Evolutionary conservation across 2,329 filamentous ascomycete species (phyloP), one percentile per base, ranked within the genome.

Genomic region (Alternaria viburni): DNA sequence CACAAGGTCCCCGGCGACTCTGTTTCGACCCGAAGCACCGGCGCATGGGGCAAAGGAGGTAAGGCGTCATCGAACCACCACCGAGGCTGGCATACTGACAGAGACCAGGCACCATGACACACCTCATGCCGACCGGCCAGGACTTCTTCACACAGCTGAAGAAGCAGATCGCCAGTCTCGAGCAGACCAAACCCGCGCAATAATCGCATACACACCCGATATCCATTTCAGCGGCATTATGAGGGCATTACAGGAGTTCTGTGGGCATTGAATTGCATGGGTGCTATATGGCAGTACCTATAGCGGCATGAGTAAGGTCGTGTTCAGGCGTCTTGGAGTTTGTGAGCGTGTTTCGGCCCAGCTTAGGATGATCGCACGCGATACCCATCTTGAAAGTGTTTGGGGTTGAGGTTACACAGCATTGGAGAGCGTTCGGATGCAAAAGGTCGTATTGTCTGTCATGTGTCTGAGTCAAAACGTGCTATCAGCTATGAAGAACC

Each of bases 61-160:
- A 70, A 57, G 72, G 13, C 12, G 11, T 13, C 32, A n/a, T 11
- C 51, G 67, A 19, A 50, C 12, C 11, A 21, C 17, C 5, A n/a
- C 7, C 8, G 17, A 19, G 26, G 13, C 21, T 11, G 19, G 12
- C n/a, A 19, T 51, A 59, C 54, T 74, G 64, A 76, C 68, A 51
- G 25, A 15, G 30, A 51, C 36, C 68, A 80, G 77, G 77, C 54
- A 77, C 73, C 60, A 78, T 77, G 72, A 69, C 75, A 30, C 76
- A 81, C 64, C 70, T 78, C n/a, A 82, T 83, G 81, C 81, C 81
- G 15, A 81, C 76, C 36, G 79, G 80, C 28, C 80, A 83, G 66
- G 77, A 81, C 63, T 84, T 84, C 74, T 82, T 82, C 70, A 77
- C 75, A 19, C 79, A 82, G 61, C 76, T 84, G 51, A 80, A 80